Evolutionary conservation across 345 rosid genomes (phyloP), one percentile per base, ranked within the genome.

Genomic region (Pistacia integerrima): DNA sequence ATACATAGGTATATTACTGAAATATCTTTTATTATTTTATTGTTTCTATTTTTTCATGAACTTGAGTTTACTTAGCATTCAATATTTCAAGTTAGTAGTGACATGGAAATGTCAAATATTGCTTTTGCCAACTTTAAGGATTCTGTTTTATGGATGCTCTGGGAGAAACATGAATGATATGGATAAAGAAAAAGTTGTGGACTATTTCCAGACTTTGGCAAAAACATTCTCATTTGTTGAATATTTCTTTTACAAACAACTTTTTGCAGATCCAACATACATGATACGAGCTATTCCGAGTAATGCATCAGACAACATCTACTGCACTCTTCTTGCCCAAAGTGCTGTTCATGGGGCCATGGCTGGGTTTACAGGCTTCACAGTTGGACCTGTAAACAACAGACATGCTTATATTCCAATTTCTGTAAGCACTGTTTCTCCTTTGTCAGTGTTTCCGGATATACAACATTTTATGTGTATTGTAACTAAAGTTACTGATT

Each of bases 271-370:
- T 86, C 97, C 98, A 25, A 93, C 99, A 14, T 95, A 92, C 85
- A 93, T 93, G 98, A 93, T 93, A 81, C 88, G 98, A 76, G 97
- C 99, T 70, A 81, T 92, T 78, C 97, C 92, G 64, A 91, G 99
- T 85, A 95, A 91, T 79, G 98, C 94, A 69, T 95, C 94, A 30
- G 98, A 95, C 89, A 95, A 93, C 80, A 87, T 93, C 30, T 95
- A 92, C 84, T 95, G 99, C 90, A 95, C 97, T 74, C 99, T 93
- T 83, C 98, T 93, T 70, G 99, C 99, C 65, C 98, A 93, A 22
- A 88, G 93, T 86, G 94, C 99, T 0, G 94, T 95, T 77, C 98
- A 95, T 84, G 98, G 99, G 79, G 94, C 98, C 84, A 95, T 95
- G 99, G 97, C 97, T 69, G 98, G 98, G 79, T 93, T 82, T 85